Evolutionary conservation across 768 basidiomycete species (phyloP), one percentile per base, ranked within the genome.

Genomic region (Amanita thiersii): DNA sequence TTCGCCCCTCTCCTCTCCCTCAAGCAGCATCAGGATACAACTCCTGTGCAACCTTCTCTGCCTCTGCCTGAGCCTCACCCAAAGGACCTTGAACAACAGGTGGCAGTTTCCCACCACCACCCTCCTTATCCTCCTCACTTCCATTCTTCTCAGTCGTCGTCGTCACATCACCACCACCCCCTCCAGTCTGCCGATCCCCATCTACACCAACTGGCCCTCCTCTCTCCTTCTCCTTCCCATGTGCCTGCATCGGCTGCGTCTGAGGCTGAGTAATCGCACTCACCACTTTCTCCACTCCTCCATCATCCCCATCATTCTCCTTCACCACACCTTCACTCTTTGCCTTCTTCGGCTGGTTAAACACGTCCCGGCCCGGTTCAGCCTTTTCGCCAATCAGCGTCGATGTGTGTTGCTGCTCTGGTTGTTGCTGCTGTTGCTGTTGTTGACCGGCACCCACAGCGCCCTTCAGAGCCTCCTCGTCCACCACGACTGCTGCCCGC

Each of bases 341-440:
- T 35, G 65, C 53, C 4, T 75, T 70, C 35, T 65, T 65, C 1
- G 62, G 65, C 24, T 69, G 61, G 21, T 66, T 70, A 0, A 90
- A 90, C 44, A 88, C 68, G 54, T 90, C 79, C 11, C 62, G 69
- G 0, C 88, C 87, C 1, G 88, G 87, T 50, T 86, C 86, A 0
- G 82, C 63, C 42, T 75, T 72, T 8, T 72, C 75, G 15, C 67
- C 60, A 9, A 68, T 63, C 2, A 69, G 47, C 0, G 63, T 56
- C 11, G 42, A 28, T 10, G 75, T 63, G 41, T 57, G 51, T 31
- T 58, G 47, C 30, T 63, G 48, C 39, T 52, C 45, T 19, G 44
- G 39, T 26, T 49, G 51, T 11, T 37, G 52, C 4, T 39, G 46
- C 19, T 48, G 34, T 3, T 6, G 39, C 7, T 34, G 37, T 9